Base-by-base conservation (phyloP, 1,284 basidiomycete genomes). In the Salmacisia buchloeana region DNA sequence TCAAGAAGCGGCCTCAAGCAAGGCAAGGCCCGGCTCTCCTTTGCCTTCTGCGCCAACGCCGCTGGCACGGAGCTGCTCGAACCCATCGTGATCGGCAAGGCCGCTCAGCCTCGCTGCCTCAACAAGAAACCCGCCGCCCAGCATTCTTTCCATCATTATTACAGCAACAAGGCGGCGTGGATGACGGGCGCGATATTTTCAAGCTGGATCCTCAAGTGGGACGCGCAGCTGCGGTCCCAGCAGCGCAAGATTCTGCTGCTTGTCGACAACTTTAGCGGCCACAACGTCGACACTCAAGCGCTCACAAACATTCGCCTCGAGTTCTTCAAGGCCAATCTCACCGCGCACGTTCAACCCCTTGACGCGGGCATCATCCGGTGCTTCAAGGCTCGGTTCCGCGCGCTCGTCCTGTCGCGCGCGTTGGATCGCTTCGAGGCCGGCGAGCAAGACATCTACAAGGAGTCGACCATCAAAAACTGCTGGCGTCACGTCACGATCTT, bases 211-310 rank as follows among this genome's bases (percentile, higher is more conserved):
- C 7, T 3, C 21, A 3, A 25, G 18, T 49, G 46, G 46, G 46
- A 49, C 27, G 7, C 3, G 18, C 13, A 9, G 5, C 45, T 64
- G 27, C 57, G 10, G 52, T 23, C 5, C 39, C 54, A 49, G 57
- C 15, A 49, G 23, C 36, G 56, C 7, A 62, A 52, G 31, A 34
- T 64, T 4, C 23, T 61, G 7, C 46, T 64, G 1, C 58, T 65
- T 13, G 33, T 65, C 21, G 60, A 65, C 31, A 65, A 62, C 45
- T 62, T 65, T 52, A 56, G 38, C 27, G 60, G 63, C 41, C 63
- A 65, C 38, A 41, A 18, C 2, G 39, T 63, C 41, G 59, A 52
- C 27, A 25, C 59, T 38, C 27, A 25, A 1, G 35, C 39, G 33
- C 45, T 65, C 31, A 59, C 59, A 10, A 65, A 62, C 45, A 58